Conservation (phyloP, 495 filamentous ascomycete genomes). For the Hypoxylon perforatum region DNA sequence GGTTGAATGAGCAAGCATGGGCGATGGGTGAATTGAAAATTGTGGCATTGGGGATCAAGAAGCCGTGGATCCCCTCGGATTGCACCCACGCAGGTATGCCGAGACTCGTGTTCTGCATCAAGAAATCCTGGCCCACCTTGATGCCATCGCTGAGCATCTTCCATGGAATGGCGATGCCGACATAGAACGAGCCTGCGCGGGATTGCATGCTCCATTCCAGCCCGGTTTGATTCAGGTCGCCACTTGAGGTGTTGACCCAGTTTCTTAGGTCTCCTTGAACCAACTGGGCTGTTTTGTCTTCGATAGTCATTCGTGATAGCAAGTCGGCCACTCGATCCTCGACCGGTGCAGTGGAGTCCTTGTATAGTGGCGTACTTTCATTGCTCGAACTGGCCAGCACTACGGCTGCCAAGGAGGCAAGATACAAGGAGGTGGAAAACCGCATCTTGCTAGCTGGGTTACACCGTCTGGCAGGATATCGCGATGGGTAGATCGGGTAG, state of each 20-base stretch:
- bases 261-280: conserved; percentile 76
- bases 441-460: conserved; percentile 14
- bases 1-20: conserved; percentile 74
- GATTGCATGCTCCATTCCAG: conserved; percentile 71
- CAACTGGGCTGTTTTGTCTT: conserved; percentile 76
- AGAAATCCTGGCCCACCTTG: conserved; percentile 71
- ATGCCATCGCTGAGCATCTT: conserved; percentile 70
- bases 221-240: conserved; percentile 71
- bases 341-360: conserved; percentile 67
- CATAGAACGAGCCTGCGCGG: conserved; percentile 74
- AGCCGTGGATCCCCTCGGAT: conserved; percentile 77
- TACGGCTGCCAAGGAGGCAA: conserved; percentile 13
- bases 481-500: background rate
- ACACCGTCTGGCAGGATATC: background rate
- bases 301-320: conserved; percentile 73
- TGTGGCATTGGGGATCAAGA: conserved; percentile 74
- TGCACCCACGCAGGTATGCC: conserved; percentile 77
- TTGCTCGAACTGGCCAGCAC: conserved; percentile 14
- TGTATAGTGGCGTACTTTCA: conserved; percentile 61
- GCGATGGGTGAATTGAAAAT: conserved; percentile 81
- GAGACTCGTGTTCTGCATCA: conserved; percentile 70
- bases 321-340: conserved; percentile 73
- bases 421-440: background rate
- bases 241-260: conserved; percentile 71
- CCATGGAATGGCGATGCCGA: conserved; percentile 72